Base-by-base conservation (phyloP, 495 filamentous ascomycete genomes). In the Emericellopsis terricola region DNA sequence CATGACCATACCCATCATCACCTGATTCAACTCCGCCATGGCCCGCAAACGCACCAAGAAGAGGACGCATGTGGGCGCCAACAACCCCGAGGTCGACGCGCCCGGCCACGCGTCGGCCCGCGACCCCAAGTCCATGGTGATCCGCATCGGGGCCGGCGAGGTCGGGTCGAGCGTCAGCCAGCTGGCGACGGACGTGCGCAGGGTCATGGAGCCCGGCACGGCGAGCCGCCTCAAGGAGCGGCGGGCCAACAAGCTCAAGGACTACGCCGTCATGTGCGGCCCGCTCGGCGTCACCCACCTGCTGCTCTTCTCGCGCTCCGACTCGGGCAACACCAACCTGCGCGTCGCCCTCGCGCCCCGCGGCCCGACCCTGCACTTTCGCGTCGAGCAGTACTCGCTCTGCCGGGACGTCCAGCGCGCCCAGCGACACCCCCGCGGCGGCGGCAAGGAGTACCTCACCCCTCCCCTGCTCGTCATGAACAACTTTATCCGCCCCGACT, bases 381-480 rank as follows among this genome's bases (percentile, higher is more conserved):
- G 82, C 38, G 83, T 99, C n/a, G 86, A 96, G 52, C 82, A 81
- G 45, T 99, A 99, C 55, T 87, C 83, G 28, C 65, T 99, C 3
- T 80, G 78, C 57, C 89, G 87, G 48, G 89, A 99, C 50, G 67
- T 99, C 8, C 68, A 72, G 47, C 78, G 71, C 40, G 72, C 81
- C 18, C 63, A 81, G 59, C 81, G 81, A 49, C 82, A 79, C 46
- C 85, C 89, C 2, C 68, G 71, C 46, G 78, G 72, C 16, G 77
- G 77, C 31, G 76, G 74, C 37, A 85, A 87, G 52, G 82, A 93
- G 45, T 89, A 79, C 48, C 61, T 73, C 31, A 79, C 71, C 17
- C 69, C 87, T 2, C 87, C 87, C 32, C 57, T 96, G 71, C 68
- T 97, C 13, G 91, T 97, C 36, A 94, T 97, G 89, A 99, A 99